Conservation (phyloP, 306 rosid species). For the Casuarina cunninghamiana region DNA sequence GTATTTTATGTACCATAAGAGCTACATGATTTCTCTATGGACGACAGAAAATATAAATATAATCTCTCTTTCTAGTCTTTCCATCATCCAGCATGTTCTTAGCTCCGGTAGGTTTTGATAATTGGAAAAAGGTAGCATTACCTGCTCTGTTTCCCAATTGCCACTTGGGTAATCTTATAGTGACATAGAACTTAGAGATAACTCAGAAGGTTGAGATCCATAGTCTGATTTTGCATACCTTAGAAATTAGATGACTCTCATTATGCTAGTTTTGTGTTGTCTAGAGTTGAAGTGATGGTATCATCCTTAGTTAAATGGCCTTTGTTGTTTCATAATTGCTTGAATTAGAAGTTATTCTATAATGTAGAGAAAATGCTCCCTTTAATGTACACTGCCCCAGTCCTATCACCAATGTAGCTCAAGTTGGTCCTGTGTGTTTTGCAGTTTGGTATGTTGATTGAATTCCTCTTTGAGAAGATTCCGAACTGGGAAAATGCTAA, state of each 20-base stretch:
- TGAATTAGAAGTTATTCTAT: neutral
- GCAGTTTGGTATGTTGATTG: slow-evolving; percentile 98
- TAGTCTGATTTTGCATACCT: neutral
- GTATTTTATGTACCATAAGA: slow-evolving; percentile 13
- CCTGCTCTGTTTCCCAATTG: slow-evolving; percentile 16
- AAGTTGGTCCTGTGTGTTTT: slow-evolving; percentile 31
- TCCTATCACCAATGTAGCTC: slow-evolving; percentile 25
- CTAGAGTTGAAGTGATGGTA: neutral
- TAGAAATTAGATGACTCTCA: neutral
- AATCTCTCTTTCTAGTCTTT: slow-evolving; percentile 7
- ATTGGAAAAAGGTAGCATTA: slow-evolving; percentile 15
- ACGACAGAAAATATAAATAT: neutral
- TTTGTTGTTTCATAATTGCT: neutral
- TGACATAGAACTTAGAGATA: neutral
- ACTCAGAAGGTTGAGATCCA: neutral
- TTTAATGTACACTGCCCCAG: neutral
- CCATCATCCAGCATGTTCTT: slow-evolving; percentile 16
- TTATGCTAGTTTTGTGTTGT: neutral
- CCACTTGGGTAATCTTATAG: slow-evolving; percentile 10
- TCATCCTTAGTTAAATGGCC: neutral
- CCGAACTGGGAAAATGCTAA: slow-evolving; percentile 68
- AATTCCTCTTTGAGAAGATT: slow-evolving; percentile 77
- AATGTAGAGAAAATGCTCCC: neutral
- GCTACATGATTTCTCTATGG: slow-evolving; percentile 18
- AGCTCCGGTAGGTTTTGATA: slow-evolving; percentile 1